Evolutionary conservation across 306 rosid species (phyloP), one percentile per base, ranked within the genome.

Genomic region (Malus asiatica): DNA sequence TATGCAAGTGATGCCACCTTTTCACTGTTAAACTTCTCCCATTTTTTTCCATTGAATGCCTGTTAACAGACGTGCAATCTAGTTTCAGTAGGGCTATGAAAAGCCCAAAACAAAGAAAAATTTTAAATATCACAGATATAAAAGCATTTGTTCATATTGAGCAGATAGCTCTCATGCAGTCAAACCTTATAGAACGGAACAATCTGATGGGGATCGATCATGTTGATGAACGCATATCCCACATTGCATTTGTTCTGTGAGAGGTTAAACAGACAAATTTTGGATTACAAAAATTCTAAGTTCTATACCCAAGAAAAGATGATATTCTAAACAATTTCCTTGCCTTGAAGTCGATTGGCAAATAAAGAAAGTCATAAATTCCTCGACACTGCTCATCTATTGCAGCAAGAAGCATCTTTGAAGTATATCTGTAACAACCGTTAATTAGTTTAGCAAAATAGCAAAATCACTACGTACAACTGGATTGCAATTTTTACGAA

Each of bases 11-110:
- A 79, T 5, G 97, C 97, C 76, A 91, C 97, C 89, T 91, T 91
- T 88, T 91, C 97, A 78, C 97, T 91, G 87, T 91, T 91, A 38
- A 91, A 91, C 84, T 91, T 91, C 88, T 91, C 97, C 97, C 97
- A 91, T 70, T 89, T 91, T 78, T 91, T 91, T 40, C 97, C 97
- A 71, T 89, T 81, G 80, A 91, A 91, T 73, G 97, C 93, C 97
- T 91, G 88, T 79, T 78, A 82, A 63, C 42, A 68, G 51, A 76
- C 35, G 55, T 46, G 27, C 46, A 69, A 59, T 35, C 42, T 35
- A 35, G 42, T 35, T 35, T 35, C 42, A 35, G 42, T 35, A 35
- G 10, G 42, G 9, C 9, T 35, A 6, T 35, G 42, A 7, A 35
- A 35, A 35, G 42, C 10, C 42, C 2, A 8, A 35, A 35, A 35